Evolutionary conservation across 2,329 filamentous ascomycete species (phyloP), one percentile per base, ranked within the genome.

Genomic region (Pestalotiopsis sp.): DNA sequence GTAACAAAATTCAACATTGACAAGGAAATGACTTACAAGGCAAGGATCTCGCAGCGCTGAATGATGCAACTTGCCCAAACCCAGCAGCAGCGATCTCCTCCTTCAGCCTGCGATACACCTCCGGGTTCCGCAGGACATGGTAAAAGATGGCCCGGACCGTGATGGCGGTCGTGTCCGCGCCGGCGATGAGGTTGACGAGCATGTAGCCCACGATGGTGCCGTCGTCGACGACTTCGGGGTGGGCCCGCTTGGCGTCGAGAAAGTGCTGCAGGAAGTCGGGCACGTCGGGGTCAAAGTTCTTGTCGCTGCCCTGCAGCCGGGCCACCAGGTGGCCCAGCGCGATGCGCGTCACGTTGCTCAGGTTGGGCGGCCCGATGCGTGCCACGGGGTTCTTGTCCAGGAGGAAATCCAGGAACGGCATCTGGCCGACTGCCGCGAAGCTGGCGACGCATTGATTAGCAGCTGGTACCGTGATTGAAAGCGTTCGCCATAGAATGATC

Each of bases 151-250:
- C 75, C 2, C 76, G 75, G 65, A 81, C 72, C 3, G 76, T 76
- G 31, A 77, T 77, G 2, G 80, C 77, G 1, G 79, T 82, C 0
- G 80, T 81, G 67, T 82, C 80, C 2, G 77, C 77, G 4, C 80
- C 80, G 7, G 80, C 80, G 58, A 80, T 72, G 64, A 78, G 69
- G 70, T 38, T 79, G 65, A 68, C 36, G 36, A 71, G 56, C 57
- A 73, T 36, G 68, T 75, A 79, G 31, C 72, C 72, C 3, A 82
- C 73, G 14, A 79, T 75, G 45, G 70, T 70, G 27, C 61, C 69
- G 56, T 80, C 75, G 38, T 78, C 74, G 1, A 80, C 75, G 13
- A 75, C 67, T 2, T 78, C 73, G 0, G 79, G 77, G 57, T 76
- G 61, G 0, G 69, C 67, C 31, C 72, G 57, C 60, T 79, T 78